A percentile compares a stretch with the other conserved stretches of the same genome.
These are phyloP conservation scores for Solanum chacoense DNA, from an alignment of 305 asterid genomes.

Conservation along the genomic window DNA sequence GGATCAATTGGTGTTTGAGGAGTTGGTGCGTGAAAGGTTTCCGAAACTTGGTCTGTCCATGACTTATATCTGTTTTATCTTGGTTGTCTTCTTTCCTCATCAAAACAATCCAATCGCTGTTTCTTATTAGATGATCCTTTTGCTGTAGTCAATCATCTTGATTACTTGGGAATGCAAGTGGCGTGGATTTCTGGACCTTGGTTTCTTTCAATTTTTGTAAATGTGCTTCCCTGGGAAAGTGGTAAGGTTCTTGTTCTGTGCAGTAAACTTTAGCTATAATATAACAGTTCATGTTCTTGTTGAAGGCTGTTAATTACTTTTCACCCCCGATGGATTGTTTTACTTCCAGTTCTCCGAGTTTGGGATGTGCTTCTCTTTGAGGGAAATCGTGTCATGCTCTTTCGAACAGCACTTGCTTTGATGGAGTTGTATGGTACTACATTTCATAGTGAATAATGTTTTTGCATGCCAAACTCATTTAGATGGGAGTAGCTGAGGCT, in stretches of 20 bases:
- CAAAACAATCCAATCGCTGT: not conserved
- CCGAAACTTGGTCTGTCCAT: constrained; percentile 70
- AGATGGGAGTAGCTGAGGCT: not conserved
- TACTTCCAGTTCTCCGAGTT: constrained; percentile 61
- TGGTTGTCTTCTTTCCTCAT: constrained; percentile 10
- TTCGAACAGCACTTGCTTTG: constrained; percentile 81
- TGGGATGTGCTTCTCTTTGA: constrained; percentile 92
- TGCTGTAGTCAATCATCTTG: constrained; percentile 75
- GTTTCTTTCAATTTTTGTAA: constrained; percentile 80
- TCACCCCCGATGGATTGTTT: not conserved
- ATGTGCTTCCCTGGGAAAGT: constrained; percentile 95
- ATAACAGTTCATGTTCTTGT: not conserved
- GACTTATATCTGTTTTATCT: constrained; percentile 1
- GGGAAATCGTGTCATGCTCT: constrained; percentile 89
- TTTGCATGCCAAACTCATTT: not conserved
- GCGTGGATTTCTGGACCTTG: constrained; percentile 83
- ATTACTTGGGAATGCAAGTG: constrained; percentile 84
- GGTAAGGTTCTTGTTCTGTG: constrained; percentile 38
- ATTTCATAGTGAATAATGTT: not conserved
- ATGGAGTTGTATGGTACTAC: constrained; percentile 80
- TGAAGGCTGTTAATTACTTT: not conserved
- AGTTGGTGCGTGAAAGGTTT: constrained; percentile 78
- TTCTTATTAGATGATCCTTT: constrained; percentile 7
- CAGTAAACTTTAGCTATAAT: not conserved
- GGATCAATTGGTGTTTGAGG: constrained; percentile 93